Evolutionary conservation across 192 early-diverging fungal genomes (phyloP), one percentile per base, ranked within the genome.

Genomic region (Backusella westeae): DNA sequence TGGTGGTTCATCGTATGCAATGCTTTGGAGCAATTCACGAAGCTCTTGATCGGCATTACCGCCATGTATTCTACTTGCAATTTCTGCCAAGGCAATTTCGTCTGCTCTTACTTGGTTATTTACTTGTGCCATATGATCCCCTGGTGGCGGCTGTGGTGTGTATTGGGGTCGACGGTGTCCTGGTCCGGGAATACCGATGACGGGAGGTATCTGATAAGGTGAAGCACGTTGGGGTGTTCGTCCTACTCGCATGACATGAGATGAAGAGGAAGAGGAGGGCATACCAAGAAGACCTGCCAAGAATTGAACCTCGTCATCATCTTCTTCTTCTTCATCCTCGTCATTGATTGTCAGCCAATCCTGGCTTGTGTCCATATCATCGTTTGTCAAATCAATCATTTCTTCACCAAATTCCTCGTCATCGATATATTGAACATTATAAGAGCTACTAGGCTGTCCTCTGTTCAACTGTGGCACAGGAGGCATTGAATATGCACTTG

Each of bases 1-100:
- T 29, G 77, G 74, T 14, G 72, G 77, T 21, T 80, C 73, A n/a
- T 84, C 86, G 4, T 76, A 29, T 15, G 15, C 14, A 6, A 84
- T 75, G 44, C 77, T 84, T 29, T 77, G 76, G 1, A 87, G 67
- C 17, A 87, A 56, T 9, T 71, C 75, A 5, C 84, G 78, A 0
- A 87, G 69, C 41, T 87, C 67, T 10, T n/a, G 67, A 36, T 68
- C 67, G n/a, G 65, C 14, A 17, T 66, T 34, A 29, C 9, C 6
- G 34, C 32, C 32, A 34, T 26, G 32, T 0, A 66, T 66, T 3
- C 6, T 21, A 17, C 2, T 8, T 19, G n/a, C 19, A n/a, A 63
- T 26, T 29, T 14, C 10, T 29, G 26, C 56, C 23, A 63, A 29
- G 1, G 23, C 26, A 9, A 63, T 6, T 7, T 49, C 46, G 1